These are phyloP conservation scores for Allomyces javanicus DNA, from an alignment of 192 early-diverging fungal genomes.

Conservation along the genomic window DNA sequence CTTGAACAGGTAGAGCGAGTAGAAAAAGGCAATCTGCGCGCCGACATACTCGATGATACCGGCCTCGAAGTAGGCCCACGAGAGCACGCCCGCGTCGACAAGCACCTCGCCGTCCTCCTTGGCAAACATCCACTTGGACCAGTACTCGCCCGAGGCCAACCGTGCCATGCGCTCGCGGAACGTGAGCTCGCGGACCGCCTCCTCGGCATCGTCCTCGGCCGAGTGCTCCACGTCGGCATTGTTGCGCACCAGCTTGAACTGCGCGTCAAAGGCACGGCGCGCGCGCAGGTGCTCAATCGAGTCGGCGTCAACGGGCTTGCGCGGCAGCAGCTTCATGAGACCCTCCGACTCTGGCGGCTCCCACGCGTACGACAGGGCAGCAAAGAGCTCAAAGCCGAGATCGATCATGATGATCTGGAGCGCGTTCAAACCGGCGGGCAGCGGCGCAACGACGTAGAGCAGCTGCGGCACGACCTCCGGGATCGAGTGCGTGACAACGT, in stretches of 20 bases:
- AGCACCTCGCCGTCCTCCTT: slow-evolving; percentile 62
- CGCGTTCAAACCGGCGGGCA: slow-evolving; percentile 59
- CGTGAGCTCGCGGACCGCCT: slow-evolving; percentile 15
- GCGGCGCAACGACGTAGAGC: slow-evolving; percentile 63
- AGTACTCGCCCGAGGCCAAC: slow-evolving; percentile 21
- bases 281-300: slow-evolving; percentile 52
- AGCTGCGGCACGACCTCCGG: slow-evolving; percentile 77
- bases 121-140: slow-evolving; percentile 38
- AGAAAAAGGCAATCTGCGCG: slow-evolving; percentile 52
- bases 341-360: slow-evolving; percentile 62
- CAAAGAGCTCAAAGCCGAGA: slow-evolving; percentile 81
- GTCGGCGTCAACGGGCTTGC: slow-evolving; percentile 63
- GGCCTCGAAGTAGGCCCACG: slow-evolving; percentile 72
- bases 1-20: slow-evolving; percentile 50
- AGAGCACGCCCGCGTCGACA: slow-evolving; percentile 60
- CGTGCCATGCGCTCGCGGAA: slow-evolving; percentile 7
- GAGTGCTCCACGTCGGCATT: background rate
- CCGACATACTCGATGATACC: slow-evolving; percentile 62
- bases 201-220: slow-evolving; percentile 17
- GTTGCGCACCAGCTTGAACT: background rate
- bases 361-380: slow-evolving; percentile 76
- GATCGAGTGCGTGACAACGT: slow-evolving; percentile 76
- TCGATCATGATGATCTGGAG: slow-evolving; percentile 81
- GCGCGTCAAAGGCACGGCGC: slow-evolving; percentile 20
- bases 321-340: slow-evolving; percentile 77